Conservation (phyloP, 768 basidiomycete species). For the Hericium rajendrae region DNA sequence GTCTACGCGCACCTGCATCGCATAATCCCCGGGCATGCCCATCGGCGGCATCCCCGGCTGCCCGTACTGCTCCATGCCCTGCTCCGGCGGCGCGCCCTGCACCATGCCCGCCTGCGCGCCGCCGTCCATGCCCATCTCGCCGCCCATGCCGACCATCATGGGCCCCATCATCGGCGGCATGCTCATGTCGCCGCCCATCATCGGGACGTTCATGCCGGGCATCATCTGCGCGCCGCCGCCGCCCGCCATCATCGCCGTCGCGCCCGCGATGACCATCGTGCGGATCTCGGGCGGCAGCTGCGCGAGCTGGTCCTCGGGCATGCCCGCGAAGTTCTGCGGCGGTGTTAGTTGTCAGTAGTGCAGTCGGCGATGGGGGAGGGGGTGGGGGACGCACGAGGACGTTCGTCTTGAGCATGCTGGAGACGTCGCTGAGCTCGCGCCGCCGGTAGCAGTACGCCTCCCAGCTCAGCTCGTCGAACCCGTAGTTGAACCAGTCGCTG, state of each 20-base stretch:
- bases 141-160: constrained; percentile 75
- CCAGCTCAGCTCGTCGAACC: constrained; percentile 96
- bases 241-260: constrained; percentile 67
- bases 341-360: neutral
- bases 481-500: constrained; percentile 98
- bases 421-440: constrained; percentile 71
- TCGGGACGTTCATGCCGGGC: constrained; percentile 23
- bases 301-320: constrained; percentile 73
- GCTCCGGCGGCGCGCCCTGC: constrained; percentile 13
- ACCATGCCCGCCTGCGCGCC: constrained; percentile 12
- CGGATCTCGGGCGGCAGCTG: constrained; percentile 74
- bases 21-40: constrained; percentile 38
- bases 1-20: constrained; percentile 68
- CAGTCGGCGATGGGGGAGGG: neutral
- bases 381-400: constrained; percentile 51
- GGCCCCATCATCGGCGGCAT: constrained; percentile 35
- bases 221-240: constrained; percentile 37
- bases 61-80: constrained; percentile 11
- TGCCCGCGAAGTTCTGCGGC: constrained; percentile 64
- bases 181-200: constrained; percentile 15
- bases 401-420: constrained; percentile 71
- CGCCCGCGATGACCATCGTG: constrained; percentile 80
- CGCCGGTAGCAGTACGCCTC: constrained; percentile 84
- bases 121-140: constrained; percentile 48
- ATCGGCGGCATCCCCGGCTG: constrained; percentile 12